Evolutionary conservation across 371 early-diverging fungal species (phyloP).

Genomic region (Syncephalastrum monosporum): DNA sequence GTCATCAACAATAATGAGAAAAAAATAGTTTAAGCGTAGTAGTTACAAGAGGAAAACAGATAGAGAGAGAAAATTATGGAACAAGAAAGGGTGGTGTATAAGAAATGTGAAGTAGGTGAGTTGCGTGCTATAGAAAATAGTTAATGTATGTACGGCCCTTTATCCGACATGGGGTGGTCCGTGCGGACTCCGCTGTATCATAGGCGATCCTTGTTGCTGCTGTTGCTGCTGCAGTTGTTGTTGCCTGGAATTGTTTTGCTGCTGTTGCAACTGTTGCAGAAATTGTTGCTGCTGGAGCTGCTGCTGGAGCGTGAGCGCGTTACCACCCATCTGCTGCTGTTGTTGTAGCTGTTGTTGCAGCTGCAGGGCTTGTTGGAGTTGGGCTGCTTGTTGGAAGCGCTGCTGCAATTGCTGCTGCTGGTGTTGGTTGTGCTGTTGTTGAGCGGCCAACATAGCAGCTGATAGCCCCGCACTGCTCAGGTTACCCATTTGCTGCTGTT

Average conservation of each 20-base stretch:
- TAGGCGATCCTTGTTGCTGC: slow-evolving; percentile 4
- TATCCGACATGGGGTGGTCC: slow-evolving; percentile 8
- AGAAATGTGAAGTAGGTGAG: no score
- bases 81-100: no score
- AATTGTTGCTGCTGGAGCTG: slow-evolving; percentile 15
- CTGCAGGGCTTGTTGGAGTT: slow-evolving; percentile 18
- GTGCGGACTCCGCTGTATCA: slow-evolving; percentile 8
- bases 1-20: no score
- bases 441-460: slow-evolving; percentile 17
- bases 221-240: slow-evolving; percentile 3
- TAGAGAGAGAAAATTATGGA: neutral
- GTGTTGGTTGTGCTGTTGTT: slow-evolving; percentile 19
- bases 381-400: slow-evolving; percentile 16
- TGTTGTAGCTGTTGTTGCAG: slow-evolving; percentile 17
- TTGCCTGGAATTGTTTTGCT: slow-evolving; percentile 3
- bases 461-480: slow-evolving; percentile 1
- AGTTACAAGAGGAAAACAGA: neutral
- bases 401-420: slow-evolving; percentile 20
- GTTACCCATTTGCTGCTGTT: slow-evolving; percentile 8
- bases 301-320: slow-evolving; percentile 3
- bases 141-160: no score
- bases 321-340: slow-evolving; percentile 7
- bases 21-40: slow-evolving; percentile 5
- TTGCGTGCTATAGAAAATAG: no score
- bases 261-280: slow-evolving; percentile 17